Percentiles rank a stretch among this genome's conserved stretches.
phyloP scores from a whole-genome alignment of 2,329 filamentous ascomycete genomes.

The Trichoderma sp. region DNA sequence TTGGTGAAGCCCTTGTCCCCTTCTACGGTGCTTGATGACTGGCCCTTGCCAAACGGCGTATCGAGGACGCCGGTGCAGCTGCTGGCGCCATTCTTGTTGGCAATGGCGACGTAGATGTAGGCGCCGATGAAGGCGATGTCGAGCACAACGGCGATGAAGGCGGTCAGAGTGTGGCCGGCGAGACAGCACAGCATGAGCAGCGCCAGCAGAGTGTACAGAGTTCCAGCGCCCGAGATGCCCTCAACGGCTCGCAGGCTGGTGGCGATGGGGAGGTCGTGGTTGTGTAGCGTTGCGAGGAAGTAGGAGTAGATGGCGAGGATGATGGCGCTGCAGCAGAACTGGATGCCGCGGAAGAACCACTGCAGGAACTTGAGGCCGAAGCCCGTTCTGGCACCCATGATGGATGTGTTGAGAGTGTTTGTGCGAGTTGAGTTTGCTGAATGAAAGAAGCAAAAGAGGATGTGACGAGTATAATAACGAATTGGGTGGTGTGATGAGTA shows the following conservation, averaged over 20 bases:
- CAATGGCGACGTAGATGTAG: slow-evolving; percentile 80
- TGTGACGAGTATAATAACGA: background rate
- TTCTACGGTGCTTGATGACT: slow-evolving; percentile 55
- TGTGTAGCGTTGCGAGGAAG: slow-evolving; percentile 74
- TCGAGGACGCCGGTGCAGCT: slow-evolving; percentile 64
- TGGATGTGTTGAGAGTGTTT: background rate
- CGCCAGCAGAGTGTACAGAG: slow-evolving; percentile 75
- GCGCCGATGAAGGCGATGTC: slow-evolving; percentile 75
- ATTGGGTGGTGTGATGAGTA: background rate
- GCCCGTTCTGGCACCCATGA: slow-evolving; percentile 40
- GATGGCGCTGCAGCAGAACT: slow-evolving; percentile 73
- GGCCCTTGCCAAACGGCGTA: slow-evolving; percentile 71
- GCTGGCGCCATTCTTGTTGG: slow-evolving; percentile 70
- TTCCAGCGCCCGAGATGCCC: slow-evolving; percentile 74
- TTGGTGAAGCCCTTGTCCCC: slow-evolving; percentile 51
- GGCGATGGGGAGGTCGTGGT: slow-evolving; percentile 66
- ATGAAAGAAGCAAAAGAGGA: background rate
- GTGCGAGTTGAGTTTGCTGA: background rate
- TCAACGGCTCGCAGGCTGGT: slow-evolving; percentile 73
- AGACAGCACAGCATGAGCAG: slow-evolving; percentile 77
- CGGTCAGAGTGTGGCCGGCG: slow-evolving; percentile 73
- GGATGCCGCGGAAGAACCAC: slow-evolving; percentile 72
- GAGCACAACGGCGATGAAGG: slow-evolving; percentile 72
- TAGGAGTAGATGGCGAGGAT: slow-evolving; percentile 82
- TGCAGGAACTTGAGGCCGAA: slow-evolving; percentile 69